These are phyloP conservation scores for Akanthomyces dipterigenus DNA, from an alignment of 2,329 filamentous ascomycete species.

Conservation along the genomic window DNA sequence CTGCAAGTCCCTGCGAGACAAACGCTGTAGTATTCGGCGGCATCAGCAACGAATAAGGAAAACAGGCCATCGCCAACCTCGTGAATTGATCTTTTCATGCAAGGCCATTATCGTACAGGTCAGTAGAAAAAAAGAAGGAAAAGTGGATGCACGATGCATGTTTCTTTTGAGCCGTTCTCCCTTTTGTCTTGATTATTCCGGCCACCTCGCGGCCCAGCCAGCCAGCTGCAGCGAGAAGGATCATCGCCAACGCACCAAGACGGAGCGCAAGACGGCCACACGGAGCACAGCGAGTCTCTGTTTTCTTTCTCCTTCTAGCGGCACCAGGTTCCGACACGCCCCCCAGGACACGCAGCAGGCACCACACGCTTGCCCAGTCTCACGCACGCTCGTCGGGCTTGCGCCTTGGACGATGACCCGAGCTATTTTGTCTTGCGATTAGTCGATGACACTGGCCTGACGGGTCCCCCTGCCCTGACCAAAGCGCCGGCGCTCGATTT, in stretches of 20 bases:
- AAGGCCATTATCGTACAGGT: constrained; percentile 1
- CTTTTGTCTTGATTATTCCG: neutral
- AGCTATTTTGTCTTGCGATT: neutral
- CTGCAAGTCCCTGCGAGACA: neutral
- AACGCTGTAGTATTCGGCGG: neutral
- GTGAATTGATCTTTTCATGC: constrained; percentile 1
- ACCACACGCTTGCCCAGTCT: neutral
- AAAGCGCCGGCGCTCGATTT: neutral
- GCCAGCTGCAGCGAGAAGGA: neutral
- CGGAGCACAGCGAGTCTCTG: too few species aligned
- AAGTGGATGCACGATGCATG: neutral
- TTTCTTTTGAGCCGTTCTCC: neutral
- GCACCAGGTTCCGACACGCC: neutral
- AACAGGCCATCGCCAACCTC: neutral
- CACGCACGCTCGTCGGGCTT: neutral
- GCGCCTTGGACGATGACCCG: neutral
- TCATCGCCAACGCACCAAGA: constrained; percentile 7
- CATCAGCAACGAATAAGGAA: neutral
- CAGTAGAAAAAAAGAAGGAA: neutral
- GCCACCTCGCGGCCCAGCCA: neutral
- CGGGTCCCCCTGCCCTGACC: neutral
- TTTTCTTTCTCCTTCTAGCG: neutral
- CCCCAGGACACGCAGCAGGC: neutral
- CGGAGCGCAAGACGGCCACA: neutral
- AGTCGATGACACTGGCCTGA: neutral